Percentiles rank a stretch among this genome's conserved stretches.
Conservation (phyloP, 2,329 filamentous ascomycete genomes). For the Phoma sp. region DNA sequence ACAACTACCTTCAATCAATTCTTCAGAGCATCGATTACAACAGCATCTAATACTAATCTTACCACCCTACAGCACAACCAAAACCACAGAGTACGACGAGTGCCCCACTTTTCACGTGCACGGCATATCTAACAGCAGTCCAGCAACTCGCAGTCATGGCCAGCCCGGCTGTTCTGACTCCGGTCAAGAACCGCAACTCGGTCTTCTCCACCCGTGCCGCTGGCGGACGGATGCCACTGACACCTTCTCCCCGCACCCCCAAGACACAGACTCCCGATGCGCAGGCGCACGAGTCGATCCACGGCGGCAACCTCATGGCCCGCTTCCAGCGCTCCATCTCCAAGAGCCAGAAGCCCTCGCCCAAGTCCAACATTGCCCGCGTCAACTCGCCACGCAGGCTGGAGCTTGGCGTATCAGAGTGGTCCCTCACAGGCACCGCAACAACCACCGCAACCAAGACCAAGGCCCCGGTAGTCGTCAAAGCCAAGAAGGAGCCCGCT, state of each 20-base stretch:
- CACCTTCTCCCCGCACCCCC: constrained; percentile 78
- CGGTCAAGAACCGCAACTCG: constrained; percentile 91
- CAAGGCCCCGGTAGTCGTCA: constrained; percentile 60
- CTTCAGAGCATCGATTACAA: constrained; percentile 49
- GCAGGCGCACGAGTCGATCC: constrained; percentile 73
- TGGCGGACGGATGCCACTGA: constrained; percentile 92
- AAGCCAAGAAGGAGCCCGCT: constrained; percentile 45
- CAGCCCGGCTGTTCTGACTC: constrained; percentile 82
- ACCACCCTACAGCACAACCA: constrained; percentile 31
- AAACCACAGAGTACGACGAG: constrained; percentile 39
- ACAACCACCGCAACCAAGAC: constrained; percentile 40
- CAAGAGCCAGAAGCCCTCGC: constrained; percentile 78
- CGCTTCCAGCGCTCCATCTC: constrained; percentile 76
- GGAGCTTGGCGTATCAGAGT: constrained; percentile 92
- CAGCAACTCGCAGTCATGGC: constrained; percentile 70
- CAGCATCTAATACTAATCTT: constrained; percentile 51
- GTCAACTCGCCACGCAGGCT: constrained; percentile 81
- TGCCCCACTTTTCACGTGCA: constrained; percentile 11
- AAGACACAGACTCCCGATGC: constrained; percentile 58
- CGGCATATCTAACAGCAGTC: constrained; percentile 27
- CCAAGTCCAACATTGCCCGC: constrained; percentile 94
- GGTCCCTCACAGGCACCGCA: constrained; percentile 86
- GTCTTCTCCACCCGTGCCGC: constrained; percentile 92
- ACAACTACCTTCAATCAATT: constrained; percentile 47
- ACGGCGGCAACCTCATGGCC: constrained; percentile 73